A percentile compares a stretch with the other conserved stretches of the same genome.
These are phyloP conservation scores for Teratosphaeria zuluensis DNA, from an alignment of 2,329 filamentous ascomycete genomes.

Conservation along the genomic window DNA sequence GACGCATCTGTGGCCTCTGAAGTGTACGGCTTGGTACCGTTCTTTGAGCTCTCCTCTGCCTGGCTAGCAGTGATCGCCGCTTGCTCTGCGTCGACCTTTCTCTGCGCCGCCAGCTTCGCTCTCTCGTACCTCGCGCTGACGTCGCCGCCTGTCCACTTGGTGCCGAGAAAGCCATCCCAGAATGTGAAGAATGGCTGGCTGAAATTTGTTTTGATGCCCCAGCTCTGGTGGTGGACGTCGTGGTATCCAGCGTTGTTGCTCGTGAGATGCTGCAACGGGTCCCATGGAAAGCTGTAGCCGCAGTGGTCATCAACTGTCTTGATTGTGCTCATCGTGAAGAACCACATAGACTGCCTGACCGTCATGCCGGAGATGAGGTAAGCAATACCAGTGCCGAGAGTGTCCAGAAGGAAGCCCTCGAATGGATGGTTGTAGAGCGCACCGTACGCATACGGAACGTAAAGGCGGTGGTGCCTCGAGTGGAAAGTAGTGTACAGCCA, in stretches of 20 bases:
- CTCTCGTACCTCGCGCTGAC: slow-evolving; percentile 50
- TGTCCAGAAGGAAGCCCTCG: slow-evolving; percentile 90
- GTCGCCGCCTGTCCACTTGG: slow-evolving; percentile 68
- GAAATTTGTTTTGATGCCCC: slow-evolving; percentile 93
- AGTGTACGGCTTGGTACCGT: slow-evolving; percentile 14
- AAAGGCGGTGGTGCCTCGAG: slow-evolving; percentile 89
- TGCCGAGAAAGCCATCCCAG: slow-evolving; percentile 77
- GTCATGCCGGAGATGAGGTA: slow-evolving; percentile 78
- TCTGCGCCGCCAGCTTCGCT: slow-evolving; percentile 46
- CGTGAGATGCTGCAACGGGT: slow-evolving; percentile 83
- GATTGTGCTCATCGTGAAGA: slow-evolving; percentile 80
- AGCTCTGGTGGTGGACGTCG: slow-evolving; percentile 97
- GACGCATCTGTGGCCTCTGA: slow-evolving; percentile 13
- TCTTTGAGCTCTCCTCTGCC: slow-evolving; percentile 4
- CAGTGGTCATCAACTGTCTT: slow-evolving; percentile 98
- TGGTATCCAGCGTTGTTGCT: slow-evolving; percentile 95
- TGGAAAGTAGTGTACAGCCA: slow-evolving; percentile 94
- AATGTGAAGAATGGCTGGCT: slow-evolving; percentile 84
- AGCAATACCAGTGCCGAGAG: slow-evolving; percentile 70
- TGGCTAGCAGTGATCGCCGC: slow-evolving; percentile 10
- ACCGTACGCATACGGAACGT: slow-evolving; percentile 94
- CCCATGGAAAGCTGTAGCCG: slow-evolving; percentile 90
- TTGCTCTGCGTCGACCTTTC: slow-evolving; percentile 44
- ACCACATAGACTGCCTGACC: slow-evolving; percentile 75
- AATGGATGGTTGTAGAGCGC: slow-evolving; percentile 94